Percentiles rank a stretch among this genome's conserved stretches.
Conservation (phyloP, 2,329 filamentous ascomycete genomes). For the Hymenoscyphus scutula region DNA sequence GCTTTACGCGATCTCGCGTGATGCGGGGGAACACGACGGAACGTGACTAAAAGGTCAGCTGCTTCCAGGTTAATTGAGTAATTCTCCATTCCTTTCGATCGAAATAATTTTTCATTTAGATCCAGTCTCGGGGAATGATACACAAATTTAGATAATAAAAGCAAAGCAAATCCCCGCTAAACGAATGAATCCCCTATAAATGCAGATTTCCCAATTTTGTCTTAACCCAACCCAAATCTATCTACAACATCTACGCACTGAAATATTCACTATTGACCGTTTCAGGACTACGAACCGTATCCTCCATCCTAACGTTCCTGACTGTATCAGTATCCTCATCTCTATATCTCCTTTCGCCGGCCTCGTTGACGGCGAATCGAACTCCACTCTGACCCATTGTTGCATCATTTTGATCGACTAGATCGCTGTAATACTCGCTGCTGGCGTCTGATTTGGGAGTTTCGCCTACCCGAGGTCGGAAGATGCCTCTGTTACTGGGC, state of each 20-base stretch:
- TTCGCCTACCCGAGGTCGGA: conserved; percentile 23
- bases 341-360: conserved; percentile 11
- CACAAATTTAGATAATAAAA: no score
- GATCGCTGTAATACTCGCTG: conserved; percentile 18
- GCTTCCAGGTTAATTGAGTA: no score
- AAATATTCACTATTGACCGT: conserved; percentile 15
- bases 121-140: no score
- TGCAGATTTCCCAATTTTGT: no score
- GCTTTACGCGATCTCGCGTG: no score
- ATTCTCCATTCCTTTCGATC: no score
- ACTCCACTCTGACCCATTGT: conserved; percentile 14
- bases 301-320: conserved; percentile 7
- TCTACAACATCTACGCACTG: conserved; percentile 4
- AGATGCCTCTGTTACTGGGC: conserved; percentile 24
- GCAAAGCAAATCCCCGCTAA: neutral
- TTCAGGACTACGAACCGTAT: conserved; percentile 6
- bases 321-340: conserved; percentile 20
- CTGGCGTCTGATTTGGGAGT: conserved; percentile 21
- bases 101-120: no score
- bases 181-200: no score
- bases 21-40: no score
- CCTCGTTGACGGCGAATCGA: conserved; percentile 21
- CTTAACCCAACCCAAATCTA: no score
- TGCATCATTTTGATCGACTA: conserved; percentile 8
- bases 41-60: no score